Evolutionary conservation across 2,329 filamentous ascomycete species (phyloP), one percentile per base, ranked within the genome.

Genomic region (Fusarium sp.): DNA sequence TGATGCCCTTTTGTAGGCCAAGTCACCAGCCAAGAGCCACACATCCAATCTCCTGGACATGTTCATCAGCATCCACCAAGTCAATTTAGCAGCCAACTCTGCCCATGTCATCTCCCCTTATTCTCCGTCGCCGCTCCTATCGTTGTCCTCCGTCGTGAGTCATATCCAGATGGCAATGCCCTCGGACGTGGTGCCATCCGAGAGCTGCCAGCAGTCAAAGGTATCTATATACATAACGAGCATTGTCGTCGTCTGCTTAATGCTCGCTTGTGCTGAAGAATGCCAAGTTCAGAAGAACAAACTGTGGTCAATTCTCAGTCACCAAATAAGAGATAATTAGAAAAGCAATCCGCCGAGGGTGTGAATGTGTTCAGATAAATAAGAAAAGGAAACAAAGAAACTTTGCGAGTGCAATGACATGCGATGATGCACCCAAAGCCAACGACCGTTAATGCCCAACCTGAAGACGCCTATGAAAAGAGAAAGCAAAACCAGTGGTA

Each of bases 401-500:
- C 53, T 21, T 45, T 49, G 51, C 54, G 42, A 56, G 48, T 56
- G 57, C 49, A 57, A 70, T 51, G 58, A 62, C 52, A 66, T 44
- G 54, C 53, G 35, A 58, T 65, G 60, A 68, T 68, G 63, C 59
- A 59, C 59, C 61, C 48, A 51, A 67, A 58, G 44, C 41, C 61
- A 65, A 56, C 38, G 56, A 65, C 63, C 66, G 41, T 66, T 67
- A 65, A 70, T 70, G 65, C 61, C 63, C 63, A 59, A 48, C 67
- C 62, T 45, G 48, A 49, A 37, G 61, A 66, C 70, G 69, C 68
- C 71, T 48, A 66, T 66, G 51, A 67, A 63, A 61, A 67, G 35
- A 65, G 38, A 65, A 65, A 65, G 52, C 44, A 60, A 67, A 73
- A 71, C 74, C 75, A 70, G 68, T 78, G 77, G 77, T 79, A 79